Evolutionary conservation across 78 protist species (phyloP).

Genomic region (Dictyostelium capitatum): DNA sequence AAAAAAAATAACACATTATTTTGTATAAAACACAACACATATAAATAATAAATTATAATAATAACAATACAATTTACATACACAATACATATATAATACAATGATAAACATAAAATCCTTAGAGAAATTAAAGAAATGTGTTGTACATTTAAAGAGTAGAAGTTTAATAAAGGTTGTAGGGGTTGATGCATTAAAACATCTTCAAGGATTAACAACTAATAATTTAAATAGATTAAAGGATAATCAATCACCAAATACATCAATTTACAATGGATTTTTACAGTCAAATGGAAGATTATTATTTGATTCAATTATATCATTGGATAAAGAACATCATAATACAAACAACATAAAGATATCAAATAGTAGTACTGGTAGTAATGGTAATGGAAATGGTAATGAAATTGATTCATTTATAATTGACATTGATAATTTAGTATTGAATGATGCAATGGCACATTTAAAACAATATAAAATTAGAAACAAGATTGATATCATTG

Average conservation of each 20-base stretch:
- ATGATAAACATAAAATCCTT: slow-evolving; percentile 42
- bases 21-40: background rate
- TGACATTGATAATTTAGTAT: slow-evolving; percentile 65
- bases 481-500: slow-evolving; percentile 61
- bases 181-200: slow-evolving; percentile 34
- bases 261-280: slow-evolving; percentile 63
- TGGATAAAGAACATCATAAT: background rate
- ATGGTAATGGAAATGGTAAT: background rate
- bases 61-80: too few species aligned
- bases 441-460: slow-evolving; percentile 43
- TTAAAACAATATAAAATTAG: slow-evolving; percentile 73
- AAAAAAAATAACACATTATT: background rate
- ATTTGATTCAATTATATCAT: slow-evolving; percentile 66
- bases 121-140: slow-evolving; percentile 52
- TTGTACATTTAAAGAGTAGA: slow-evolving; percentile 55
- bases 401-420: slow-evolving; percentile 16
- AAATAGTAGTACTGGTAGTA: background rate
- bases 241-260: slow-evolving; percentile 27
- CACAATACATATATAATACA: background rate
- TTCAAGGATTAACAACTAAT: slow-evolving; percentile 76
- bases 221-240: slow-evolving; percentile 45
- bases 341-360: background rate
- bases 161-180: slow-evolving; percentile 41
- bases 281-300: slow-evolving; percentile 51
- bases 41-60: background rate